A percentile compares a stretch with the other conserved stretches of the same genome.
Conservation (phyloP, 177 flowering plant genomes). For the Tripterygium wilfordii region DNA sequence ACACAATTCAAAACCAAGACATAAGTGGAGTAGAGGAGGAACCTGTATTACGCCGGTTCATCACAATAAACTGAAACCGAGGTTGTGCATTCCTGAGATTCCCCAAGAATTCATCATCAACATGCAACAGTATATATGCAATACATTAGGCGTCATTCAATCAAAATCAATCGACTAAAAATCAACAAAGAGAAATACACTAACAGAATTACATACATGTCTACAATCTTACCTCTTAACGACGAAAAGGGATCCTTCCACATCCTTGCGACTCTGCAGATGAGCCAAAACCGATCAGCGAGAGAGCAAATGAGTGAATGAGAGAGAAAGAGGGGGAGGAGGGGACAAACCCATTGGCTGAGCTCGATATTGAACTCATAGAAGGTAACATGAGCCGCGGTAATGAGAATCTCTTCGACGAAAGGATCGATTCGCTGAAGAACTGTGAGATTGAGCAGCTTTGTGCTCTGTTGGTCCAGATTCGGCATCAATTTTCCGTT, state of each 20-base stretch:
- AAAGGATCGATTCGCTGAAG: constrained; percentile 72
- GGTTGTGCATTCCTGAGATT: constrained; percentile 61
- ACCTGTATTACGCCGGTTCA: constrained; percentile 63
- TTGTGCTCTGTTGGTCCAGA: constrained; percentile 64
- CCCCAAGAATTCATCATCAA: not conserved
- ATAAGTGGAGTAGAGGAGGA: not conserved
- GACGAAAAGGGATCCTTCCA: constrained; percentile 75
- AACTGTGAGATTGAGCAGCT: constrained; percentile 63
- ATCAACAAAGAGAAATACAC: not conserved
- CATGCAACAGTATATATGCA: no score
- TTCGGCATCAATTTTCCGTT: constrained; percentile 66
- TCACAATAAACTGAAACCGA: constrained; percentile 65
- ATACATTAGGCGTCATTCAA: no score
- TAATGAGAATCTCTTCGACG: constrained; percentile 70
- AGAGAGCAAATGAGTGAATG: not conserved
- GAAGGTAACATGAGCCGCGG: constrained; percentile 77
- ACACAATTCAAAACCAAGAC: no score
- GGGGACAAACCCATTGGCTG: constrained; percentile 47
- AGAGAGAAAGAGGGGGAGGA: constrained; percentile 1
- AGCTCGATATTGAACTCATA: constrained; percentile 62
- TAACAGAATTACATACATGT: not conserved
- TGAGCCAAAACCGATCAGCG: no score
- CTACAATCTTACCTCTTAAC: constrained; percentile 49
- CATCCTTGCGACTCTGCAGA: constrained; percentile 68
- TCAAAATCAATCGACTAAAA: not conserved